phyloP scores from a whole-genome alignment of 192 early-diverging fungal species.

The Coemansia sp. region DNA sequence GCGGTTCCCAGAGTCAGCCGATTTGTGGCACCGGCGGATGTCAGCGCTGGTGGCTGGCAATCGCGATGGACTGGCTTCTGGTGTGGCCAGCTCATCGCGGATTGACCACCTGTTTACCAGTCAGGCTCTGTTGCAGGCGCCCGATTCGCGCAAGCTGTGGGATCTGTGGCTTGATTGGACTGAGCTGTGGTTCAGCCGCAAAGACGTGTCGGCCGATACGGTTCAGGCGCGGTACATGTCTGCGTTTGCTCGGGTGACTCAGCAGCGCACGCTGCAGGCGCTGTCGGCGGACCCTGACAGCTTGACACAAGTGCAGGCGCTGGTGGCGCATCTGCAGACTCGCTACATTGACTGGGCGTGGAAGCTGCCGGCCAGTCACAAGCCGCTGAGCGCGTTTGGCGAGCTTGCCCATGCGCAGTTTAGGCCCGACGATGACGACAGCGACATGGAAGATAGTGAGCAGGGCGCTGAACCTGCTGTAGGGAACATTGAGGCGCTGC shows the following conservation, averaged over 20 bases:
- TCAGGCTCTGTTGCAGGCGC: conserved; percentile 34
- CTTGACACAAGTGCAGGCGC: conserved; percentile 50
- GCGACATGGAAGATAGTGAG: conserved; percentile 8
- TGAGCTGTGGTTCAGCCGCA: conserved; percentile 18
- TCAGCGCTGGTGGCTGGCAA: background rate
- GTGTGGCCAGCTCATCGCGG: conserved; percentile 11
- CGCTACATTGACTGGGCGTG: conserved; percentile 63
- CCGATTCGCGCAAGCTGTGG: conserved; percentile 46
- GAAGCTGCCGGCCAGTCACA: conserved; percentile 11
- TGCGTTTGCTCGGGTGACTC: conserved; percentile 53
- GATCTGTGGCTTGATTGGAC: conserved; percentile 44
- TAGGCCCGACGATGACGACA: background rate
- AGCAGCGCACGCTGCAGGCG: conserved; percentile 28
- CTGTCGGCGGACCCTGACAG: conserved; percentile 52
- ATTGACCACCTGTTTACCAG: conserved; percentile 50
- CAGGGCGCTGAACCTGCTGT: background rate
- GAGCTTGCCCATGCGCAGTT: conserved; percentile 12
- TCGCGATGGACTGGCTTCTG: background rate
- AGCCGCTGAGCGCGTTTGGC: background rate
- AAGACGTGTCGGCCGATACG: conserved; percentile 20
- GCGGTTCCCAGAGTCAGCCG: conserved; percentile 26
- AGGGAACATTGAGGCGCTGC: conserved; percentile 48
- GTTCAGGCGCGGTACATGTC: conserved; percentile 54
- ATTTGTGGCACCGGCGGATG: conserved; percentile 35
- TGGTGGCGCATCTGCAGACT: conserved; percentile 56